Percentiles rank a stretch among this genome's conserved stretches.
These are phyloP conservation scores for Primulina huaijiensis DNA, from an alignment of 257 asterid species.

Conservation along the genomic window DNA sequence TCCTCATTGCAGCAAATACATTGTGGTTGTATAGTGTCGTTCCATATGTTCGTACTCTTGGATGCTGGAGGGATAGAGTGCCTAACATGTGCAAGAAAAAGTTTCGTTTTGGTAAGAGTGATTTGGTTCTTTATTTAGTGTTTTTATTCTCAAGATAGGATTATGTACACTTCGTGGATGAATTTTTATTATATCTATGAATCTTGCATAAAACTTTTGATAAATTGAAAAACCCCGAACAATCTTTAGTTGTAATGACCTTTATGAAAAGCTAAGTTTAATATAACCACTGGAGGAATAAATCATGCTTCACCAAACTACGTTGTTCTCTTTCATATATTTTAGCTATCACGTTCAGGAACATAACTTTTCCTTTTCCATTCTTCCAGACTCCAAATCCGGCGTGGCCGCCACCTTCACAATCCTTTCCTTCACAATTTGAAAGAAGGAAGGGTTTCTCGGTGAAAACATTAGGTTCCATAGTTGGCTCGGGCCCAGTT, in stretches of 20 bases:
- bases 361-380: constrained; percentile 18
- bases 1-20: constrained; percentile 86
- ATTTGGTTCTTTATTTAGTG: constrained; percentile 9
- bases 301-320: constrained; percentile 9
- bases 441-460: constrained; percentile 79
- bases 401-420: constrained; percentile 99
- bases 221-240: not conserved
- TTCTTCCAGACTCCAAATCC: constrained; percentile 89
- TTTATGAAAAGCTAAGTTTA: constrained; percentile 23
- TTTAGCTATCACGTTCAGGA: constrained; percentile 5
- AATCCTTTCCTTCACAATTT: constrained; percentile 63
- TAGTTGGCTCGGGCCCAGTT: constrained; percentile 79
- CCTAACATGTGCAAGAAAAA: constrained; percentile 82
- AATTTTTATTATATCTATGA: constrained; percentile 3
- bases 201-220: constrained; percentile 1
- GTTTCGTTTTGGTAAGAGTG: constrained; percentile 76
- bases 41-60: constrained; percentile 94
- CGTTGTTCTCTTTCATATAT: constrained; percentile 4
- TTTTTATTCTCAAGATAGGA: not conserved
- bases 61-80: constrained; percentile 99
- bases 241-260: constrained; percentile 10
- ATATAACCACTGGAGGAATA: constrained; percentile 16
- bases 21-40: constrained; percentile 96
- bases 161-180: not conserved
- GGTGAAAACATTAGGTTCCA: constrained; percentile 54